A percentile compares a stretch with the other conserved stretches of the same genome.
phyloP scores from a whole-genome alignment of 2,329 filamentous ascomycete species.

The Capronia americana region DNA sequence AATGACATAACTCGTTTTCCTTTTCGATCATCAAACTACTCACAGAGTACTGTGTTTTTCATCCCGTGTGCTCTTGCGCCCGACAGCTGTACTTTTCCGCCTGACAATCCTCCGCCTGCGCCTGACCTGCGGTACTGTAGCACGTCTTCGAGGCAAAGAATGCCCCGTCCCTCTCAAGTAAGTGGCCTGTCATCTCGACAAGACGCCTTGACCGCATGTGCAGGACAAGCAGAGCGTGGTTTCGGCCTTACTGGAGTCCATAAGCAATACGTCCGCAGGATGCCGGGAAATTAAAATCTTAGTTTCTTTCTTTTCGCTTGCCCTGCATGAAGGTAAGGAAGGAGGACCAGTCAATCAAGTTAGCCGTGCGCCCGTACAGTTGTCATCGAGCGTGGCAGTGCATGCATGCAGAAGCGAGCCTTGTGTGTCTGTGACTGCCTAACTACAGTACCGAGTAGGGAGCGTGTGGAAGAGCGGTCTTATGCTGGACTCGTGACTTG shows the following conservation, averaged over 20 bases:
- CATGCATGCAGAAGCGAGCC: constrained; percentile 1
- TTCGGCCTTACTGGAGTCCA: background rate
- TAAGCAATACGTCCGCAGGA: background rate
- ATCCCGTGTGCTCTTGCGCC: background rate
- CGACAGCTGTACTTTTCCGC: background rate
- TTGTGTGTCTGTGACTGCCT: background rate
- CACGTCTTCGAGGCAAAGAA: no score
- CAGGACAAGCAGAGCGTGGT: background rate
- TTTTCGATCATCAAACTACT: background rate
- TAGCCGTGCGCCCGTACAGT: no score
- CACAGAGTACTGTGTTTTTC: background rate
- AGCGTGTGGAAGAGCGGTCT: background rate
- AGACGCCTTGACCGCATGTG: background rate
- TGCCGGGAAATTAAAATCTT: background rate
- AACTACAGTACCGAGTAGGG: background rate
- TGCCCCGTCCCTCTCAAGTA: no score
- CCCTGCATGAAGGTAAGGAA: no score
- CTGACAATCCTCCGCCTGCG: no score
- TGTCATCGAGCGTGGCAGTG: background rate
- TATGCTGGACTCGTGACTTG: background rate
- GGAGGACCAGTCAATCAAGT: no score
- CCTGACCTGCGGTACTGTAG: no score
- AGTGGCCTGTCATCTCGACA: background rate
- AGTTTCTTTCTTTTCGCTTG: background rate
- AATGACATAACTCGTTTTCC: background rate